Evolutionary conservation across 805 yeast species (phyloP).

Genomic region (Wickerhamiella slavikovae): DNA sequence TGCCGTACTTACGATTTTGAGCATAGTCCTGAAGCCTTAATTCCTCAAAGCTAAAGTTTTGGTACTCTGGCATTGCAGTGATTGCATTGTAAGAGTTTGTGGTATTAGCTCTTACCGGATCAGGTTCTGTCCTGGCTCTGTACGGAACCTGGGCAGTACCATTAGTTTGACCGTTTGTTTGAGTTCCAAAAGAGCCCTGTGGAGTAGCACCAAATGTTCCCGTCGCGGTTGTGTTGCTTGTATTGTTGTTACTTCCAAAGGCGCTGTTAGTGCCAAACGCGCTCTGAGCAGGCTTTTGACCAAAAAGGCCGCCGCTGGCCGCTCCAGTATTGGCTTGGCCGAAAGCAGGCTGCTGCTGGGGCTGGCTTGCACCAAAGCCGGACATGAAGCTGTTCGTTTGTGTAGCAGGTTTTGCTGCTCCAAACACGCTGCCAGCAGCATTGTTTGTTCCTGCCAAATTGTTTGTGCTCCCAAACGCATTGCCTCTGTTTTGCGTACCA

Average conservation of each 20-base stretch:
- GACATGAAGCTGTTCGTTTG: background rate
- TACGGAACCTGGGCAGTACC: slow-evolving; percentile 63
- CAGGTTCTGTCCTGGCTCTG: slow-evolving; percentile 51
- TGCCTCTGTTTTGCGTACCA: background rate
- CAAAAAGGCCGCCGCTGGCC: background rate
- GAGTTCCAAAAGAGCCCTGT: slow-evolving; percentile 9
- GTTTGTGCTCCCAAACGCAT: no score
- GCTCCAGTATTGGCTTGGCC: background rate
- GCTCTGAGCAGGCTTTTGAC: background rate
- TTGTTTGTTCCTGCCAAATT: background rate
- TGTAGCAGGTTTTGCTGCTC: background rate
- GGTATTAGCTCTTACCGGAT: slow-evolving; percentile 33
- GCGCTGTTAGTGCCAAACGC: background rate
- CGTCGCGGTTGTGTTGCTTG: slow-evolving; percentile 6
- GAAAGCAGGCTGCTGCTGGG: slow-evolving; percentile 4
- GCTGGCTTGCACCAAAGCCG: slow-evolving; percentile 1
- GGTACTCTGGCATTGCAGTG: slow-evolving; percentile 78
- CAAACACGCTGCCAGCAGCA: background rate
- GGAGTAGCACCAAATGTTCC: slow-evolving; percentile 15
- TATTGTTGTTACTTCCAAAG: background rate
- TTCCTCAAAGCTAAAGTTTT: slow-evolving; percentile 66
- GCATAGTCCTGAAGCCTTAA: slow-evolving; percentile 75
- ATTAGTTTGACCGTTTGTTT: slow-evolving; percentile 23
- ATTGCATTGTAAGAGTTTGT: slow-evolving; percentile 40
- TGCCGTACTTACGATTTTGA: slow-evolving; percentile 45